These are phyloP conservation scores for Gaultheria prostrata DNA, from an alignment of 148 eudicot species.

Conservation along the genomic window DNA sequence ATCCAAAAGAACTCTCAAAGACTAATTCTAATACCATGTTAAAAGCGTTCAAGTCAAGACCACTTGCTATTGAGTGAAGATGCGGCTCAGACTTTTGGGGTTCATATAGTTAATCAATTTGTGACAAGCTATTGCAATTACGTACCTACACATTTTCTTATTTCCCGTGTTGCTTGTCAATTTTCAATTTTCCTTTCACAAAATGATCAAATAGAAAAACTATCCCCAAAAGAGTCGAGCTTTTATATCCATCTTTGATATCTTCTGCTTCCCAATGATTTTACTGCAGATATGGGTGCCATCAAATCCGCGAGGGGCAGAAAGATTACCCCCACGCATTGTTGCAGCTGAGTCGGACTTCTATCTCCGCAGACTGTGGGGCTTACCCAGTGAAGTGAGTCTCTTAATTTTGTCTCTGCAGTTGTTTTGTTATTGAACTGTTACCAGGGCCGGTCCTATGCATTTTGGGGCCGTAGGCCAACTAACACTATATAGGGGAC, in stretches of 20 bases:
- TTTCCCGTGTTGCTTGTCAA: no score
- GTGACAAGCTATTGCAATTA: no score
- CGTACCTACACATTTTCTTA: no score
- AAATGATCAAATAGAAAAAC: no score
- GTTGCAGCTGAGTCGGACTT: conserved; percentile 31
- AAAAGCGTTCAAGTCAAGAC: not conserved
- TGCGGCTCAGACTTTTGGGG: no score
- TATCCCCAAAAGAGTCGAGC: no score
- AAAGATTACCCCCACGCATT: conserved; percentile 30
- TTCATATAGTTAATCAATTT: no score
- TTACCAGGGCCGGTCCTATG: not conserved
- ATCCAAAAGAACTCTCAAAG: not conserved
- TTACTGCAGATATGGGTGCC: conserved; percentile 28
- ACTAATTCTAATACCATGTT: not conserved
- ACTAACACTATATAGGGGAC: not conserved
- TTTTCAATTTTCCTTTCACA: no score
- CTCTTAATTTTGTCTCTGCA: not conserved
- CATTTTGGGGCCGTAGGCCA: not conserved
- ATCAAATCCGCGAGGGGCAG: conserved; percentile 35
- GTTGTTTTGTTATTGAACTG: not conserved
- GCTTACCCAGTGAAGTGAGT: conserved; percentile 29
- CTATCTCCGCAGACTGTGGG: conserved; percentile 28
- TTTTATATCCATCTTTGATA: not conserved
- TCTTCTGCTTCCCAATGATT: not conserved
- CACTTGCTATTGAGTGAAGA: no score